Base-by-base conservation (phyloP, 257 asterid genomes). In the Fraxinus anomala region DNA sequence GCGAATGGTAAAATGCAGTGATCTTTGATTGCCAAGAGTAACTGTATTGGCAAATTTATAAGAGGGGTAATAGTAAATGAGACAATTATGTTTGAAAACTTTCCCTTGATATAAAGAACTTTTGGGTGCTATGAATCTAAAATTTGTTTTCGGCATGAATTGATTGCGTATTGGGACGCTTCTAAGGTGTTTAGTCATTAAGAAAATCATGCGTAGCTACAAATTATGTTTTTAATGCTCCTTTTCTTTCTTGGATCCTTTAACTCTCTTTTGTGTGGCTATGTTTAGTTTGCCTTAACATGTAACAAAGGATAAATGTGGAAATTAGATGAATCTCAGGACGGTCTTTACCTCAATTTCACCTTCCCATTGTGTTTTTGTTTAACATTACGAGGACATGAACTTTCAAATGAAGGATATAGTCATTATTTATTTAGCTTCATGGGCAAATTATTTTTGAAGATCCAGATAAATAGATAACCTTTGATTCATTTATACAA, bases 401-500 rank as follows among this genome's bases (percentile, higher is more conserved):
- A 63, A 23, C 69, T 24, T 63, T 26, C 33, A 34, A 49, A 34
- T 44, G 68, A 71, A 73, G 14, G 34, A 67, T 70, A 23, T 23
- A 10, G 59, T 37, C 34, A n/a, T 61, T 26, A 49, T 19, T 63
- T 9, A 8, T 11, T 10, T 33, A 37, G 13, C 40, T 65, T 7
- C 17, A 7, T 37, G 26, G 21, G 70, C 70, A 44, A 37, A 68
- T 40, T 30, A 17, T 10, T 33, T 44, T 68, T 23, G 51, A 66
- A 16, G 31, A 49, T 75, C 54, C 73, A 70, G 78, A 21, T 14
- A 12, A 63, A 51, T 40, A 33, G 56, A 65, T 72, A 44, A 54
- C 59, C 69, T 44, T 37, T n/a, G 19, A 37, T 76, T 51, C 61
- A n/a, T 23, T 24, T 3, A 31, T 24, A 68, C 31, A 49, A 28